These are phyloP conservation scores for Rhexocercosporidium sp. DNA, from an alignment of 2,329 filamentous ascomycete genomes.

Conservation along the genomic window DNA sequence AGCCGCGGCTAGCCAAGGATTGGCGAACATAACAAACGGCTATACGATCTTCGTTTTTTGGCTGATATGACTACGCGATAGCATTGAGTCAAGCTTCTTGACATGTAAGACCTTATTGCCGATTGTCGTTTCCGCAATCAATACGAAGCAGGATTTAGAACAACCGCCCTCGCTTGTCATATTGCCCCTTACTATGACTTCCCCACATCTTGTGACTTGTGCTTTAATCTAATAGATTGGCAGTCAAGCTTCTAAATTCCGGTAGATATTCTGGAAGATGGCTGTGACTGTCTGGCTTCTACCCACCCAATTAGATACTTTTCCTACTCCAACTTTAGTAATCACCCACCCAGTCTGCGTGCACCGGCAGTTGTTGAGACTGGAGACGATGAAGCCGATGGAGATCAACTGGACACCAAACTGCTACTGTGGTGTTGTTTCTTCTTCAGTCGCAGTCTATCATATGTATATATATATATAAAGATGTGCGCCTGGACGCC, in stretches of 20 bases:
- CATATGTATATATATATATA: constrained; percentile 1
- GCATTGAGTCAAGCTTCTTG: too few species aligned
- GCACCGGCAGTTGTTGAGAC: not conserved
- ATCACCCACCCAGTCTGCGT: not conserved
- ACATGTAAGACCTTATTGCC: not conserved
- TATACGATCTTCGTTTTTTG: too few species aligned
- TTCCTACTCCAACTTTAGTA: not conserved
- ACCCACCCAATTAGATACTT: not conserved
- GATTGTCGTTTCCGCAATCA: not conserved
- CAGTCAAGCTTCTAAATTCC: not conserved
- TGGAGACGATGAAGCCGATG: not conserved
- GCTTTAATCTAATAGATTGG: not conserved
- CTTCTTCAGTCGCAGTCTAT: not conserved
- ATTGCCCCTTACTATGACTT: not conserved
- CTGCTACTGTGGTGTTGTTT: too few species aligned
- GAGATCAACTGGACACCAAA: not conserved
- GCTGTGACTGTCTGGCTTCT: too few species aligned
- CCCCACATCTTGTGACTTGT: not conserved
- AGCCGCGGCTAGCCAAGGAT: too few species aligned
- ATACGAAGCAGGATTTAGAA: not conserved
- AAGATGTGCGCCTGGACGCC: not conserved
- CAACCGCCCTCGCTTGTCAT: not conserved
- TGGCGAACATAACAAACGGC: too few species aligned
- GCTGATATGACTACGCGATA: too few species aligned
- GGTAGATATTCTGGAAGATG: not conserved